Percentiles rank a stretch among this genome's conserved stretches.
Conservation (phyloP, 2,329 filamentous ascomycete genomes). For the Colletotrichum sp. region DNA sequence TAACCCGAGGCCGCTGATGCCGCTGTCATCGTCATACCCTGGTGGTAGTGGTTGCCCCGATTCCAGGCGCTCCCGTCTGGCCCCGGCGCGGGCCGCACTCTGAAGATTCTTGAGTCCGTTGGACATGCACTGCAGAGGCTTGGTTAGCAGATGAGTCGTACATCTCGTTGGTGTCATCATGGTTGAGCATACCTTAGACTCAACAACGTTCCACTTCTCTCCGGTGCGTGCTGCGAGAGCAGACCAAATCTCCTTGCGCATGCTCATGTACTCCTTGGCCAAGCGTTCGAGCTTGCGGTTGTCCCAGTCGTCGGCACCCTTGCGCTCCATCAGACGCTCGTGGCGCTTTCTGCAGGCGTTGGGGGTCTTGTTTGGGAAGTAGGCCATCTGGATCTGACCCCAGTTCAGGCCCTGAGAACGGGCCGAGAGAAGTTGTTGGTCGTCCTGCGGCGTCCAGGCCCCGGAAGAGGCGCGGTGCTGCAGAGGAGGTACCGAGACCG, state of each 20-base stretch:
- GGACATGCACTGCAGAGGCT: conserved; percentile 72
- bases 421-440: conserved; percentile 74
- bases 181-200: conserved; percentile 59
- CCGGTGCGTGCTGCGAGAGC: conserved; percentile 74
- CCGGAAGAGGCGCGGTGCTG: conserved; percentile 63
- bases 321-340: conserved; percentile 80
- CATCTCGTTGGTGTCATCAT: neutral
- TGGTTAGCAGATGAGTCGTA: conserved; percentile 10
- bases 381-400: conserved; percentile 76
- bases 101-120: conserved; percentile 83
- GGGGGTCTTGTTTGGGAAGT: conserved; percentile 79
- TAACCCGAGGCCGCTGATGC: conserved; percentile 66
- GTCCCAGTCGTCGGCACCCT: conserved; percentile 80
- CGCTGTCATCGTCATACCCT: conserved; percentile 73
- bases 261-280: conserved; percentile 78
- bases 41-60: conserved; percentile 42
- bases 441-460: conserved; percentile 77
- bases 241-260: conserved; percentile 83
- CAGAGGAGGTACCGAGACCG: conserved; percentile 37
- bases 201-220: conserved; percentile 81
- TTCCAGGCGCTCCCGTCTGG: conserved; percentile 68
- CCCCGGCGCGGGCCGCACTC: conserved; percentile 68
- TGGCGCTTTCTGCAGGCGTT: conserved; percentile 92
- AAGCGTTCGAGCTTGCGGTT: conserved; percentile 75
- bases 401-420: conserved; percentile 81